Conservation (phyloP, 139 green algal genomes). For the Micromonas commoda region DNA sequence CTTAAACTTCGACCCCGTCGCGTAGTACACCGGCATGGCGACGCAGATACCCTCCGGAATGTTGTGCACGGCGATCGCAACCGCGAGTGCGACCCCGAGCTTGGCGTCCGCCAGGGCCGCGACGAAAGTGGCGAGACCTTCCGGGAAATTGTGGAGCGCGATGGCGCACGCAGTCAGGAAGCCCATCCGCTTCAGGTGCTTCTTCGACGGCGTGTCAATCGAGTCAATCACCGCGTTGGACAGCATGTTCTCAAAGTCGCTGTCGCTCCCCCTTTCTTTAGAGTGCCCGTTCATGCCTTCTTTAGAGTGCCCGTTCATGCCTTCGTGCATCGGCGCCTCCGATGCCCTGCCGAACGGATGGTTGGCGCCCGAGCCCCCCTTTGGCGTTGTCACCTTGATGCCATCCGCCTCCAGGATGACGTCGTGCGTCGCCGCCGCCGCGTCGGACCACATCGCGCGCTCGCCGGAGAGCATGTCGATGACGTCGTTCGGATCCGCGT, state of each 20-base stretch:
- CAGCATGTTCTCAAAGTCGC: neutral
- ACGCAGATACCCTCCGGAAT: conserved; percentile 74
- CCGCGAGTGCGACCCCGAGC: conserved; percentile 53
- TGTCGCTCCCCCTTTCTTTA: too few relatives aligned
- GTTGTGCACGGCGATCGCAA: conserved; percentile 76
- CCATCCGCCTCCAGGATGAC: neutral
- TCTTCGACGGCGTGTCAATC: neutral
- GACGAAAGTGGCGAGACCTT: conserved; percentile 64
- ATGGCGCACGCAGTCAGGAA: conserved; percentile 72
- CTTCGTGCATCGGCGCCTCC: too few relatives aligned
- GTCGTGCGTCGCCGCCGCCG: neutral
- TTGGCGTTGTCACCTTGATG: too few relatives aligned
- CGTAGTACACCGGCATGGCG: conserved; percentile 86
- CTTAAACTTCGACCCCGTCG: conserved; percentile 61
- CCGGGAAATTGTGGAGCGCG: conserved; percentile 80
- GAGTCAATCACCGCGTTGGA: neutral
- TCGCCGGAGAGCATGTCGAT: neutral
- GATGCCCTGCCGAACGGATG: too few relatives aligned
- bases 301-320: too few relatives aligned
- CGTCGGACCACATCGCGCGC: neutral
- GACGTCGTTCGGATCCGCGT: neutral
- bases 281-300: too few relatives aligned
- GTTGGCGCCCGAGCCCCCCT: too few relatives aligned
- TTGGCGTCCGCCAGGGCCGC: conserved; percentile 44
- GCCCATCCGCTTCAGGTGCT: conserved; percentile 34